Evolutionary conservation across 257 asterid genomes (phyloP), one percentile per base, ranked within the genome.

Genomic region (Echium plantagineum): DNA sequence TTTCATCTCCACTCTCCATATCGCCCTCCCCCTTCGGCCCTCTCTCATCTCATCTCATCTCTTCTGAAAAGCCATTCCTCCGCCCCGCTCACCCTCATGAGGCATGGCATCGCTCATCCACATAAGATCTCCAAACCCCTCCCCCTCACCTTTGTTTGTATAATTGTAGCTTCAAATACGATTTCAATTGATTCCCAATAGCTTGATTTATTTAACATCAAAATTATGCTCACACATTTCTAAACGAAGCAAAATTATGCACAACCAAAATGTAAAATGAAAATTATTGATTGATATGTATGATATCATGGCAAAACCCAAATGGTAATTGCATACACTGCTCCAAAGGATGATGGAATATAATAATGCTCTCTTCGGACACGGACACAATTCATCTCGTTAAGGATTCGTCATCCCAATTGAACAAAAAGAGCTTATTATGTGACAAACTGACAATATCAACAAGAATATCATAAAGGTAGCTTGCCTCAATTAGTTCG

Each of bases 221-320:
- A n/a, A n/a, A n/a, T n/a, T n/a, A n/a, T n/a, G n/a, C n/a, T n/a
- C n/a, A n/a, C n/a, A n/a, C n/a, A n/a, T n/a, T n/a, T n/a, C n/a
- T n/a, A 52, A 52, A 18, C 3, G 21, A 1, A 5, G 21, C 19
- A 52, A 22, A 52, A 16, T 6, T 7, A n/a, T 9, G 16, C 9
- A 16, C 15, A 52, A 52, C 9, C 9, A 16, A 0, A 52, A 17
- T 4, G 7, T 52, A 20, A 10, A 16, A 16, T 5, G 18, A 15
- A 52, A 52, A 52, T 52, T 15, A 26, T 47, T 24, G 15, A 52
- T 5, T 16, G 12, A 17, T 32, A 67, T 54, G 62, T 54, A 7
- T n/a, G 55, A 52, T 67, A 65, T 67, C 72, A 67, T 60, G 72
- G 72, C 62, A 60, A 54, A 3, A 38, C 72, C 72, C 35, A 61